A percentile compares a stretch with the other conserved stretches of the same genome.
Evolutionary conservation across 139 green algal genomes (phyloP).

Genomic region (Chlorella sp.): DNA sequence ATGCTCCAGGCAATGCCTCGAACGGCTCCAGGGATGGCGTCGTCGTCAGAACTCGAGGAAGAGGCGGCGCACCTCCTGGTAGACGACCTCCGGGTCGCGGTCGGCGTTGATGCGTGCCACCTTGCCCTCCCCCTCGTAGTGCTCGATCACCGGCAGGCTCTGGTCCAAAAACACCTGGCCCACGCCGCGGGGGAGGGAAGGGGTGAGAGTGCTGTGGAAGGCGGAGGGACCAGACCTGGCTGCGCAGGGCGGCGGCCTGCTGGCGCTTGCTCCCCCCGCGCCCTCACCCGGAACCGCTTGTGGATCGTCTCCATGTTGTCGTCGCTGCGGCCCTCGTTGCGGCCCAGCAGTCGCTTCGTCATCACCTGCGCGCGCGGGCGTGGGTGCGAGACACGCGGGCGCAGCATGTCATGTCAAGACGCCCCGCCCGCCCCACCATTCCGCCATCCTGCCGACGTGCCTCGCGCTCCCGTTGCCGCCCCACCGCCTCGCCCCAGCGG

Average conservation of each 20-base stretch:
- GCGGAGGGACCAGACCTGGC: background rate
- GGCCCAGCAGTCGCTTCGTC: constrained; percentile 84
- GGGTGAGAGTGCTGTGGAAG: background rate
- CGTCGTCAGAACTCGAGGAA: constrained; percentile 25
- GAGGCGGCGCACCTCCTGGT: constrained; percentile 54
- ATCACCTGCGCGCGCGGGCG: too few species aligned
- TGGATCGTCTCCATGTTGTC: constrained; percentile 97
- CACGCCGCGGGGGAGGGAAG: background rate
- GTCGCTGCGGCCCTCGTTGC: constrained; percentile 89
- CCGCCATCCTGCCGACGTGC: too few species aligned
- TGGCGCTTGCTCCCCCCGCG: background rate
- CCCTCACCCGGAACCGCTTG: constrained; percentile 88
- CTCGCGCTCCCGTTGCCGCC: too few species aligned
- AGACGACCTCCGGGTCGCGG: constrained; percentile 61
- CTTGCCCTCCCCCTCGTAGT: constrained; percentile 78
- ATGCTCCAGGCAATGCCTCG: too few species aligned
- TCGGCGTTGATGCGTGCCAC: constrained; percentile 63
- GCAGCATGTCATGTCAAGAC: too few species aligned
- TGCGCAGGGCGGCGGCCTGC: background rate
- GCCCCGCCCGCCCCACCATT: too few species aligned
- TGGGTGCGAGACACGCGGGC: too few species aligned
- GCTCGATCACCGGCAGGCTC: constrained; percentile 82
- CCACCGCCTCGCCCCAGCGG: background rate
- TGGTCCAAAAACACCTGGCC: constrained; percentile 75
- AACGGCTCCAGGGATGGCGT: too few species aligned